Base-by-base conservation (phyloP, 2,329 filamentous ascomycete species). In the Fusarium siculi region DNA sequence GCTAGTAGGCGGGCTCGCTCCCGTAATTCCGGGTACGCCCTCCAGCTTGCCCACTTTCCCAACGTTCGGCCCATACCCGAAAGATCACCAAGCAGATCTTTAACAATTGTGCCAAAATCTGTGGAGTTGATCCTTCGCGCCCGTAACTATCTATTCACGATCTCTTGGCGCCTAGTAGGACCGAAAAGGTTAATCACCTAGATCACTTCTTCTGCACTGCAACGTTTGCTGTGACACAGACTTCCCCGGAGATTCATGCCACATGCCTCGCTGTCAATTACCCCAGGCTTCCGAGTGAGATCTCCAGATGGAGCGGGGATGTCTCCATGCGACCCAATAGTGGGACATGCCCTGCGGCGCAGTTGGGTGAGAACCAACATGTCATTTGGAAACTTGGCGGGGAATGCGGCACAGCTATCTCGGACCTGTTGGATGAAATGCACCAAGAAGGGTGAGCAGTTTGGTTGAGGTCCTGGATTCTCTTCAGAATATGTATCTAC, bases 291-390 rank as follows among this genome's bases (percentile, higher is more conserved):
- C 15, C 32, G 55, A 58, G 59, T 32, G 34, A 40, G 30, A 56
- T 57, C 19, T n/a, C 30, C 4, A 34, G 32, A 19, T 21, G 7
- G 21, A 7, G 53, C 30, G 9, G 54, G 54, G 25, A 32, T 23
- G 6, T 25, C n/a, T 19, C 19, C 21, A 63, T 30, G 52, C 59
- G 59, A 34, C 40, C 59, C 59, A 63, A 63, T 63, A 37, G 34
- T 28, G 42, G 34, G 25, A 40, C 42, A 34, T 0, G 8, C 16
- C n/a, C 4, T 36, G 42, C 53, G 59, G 59, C 59, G n/a, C 11
- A 63, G 59, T n/a, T 34, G 23, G 10, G 10, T 9, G 15, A 55
- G 15, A 59, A 11, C 53, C 42, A 32, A 23, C 34, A 34, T 23
- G 34, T 9, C 23, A 54, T 14, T 2, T 40, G 5, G 18, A 40